Evolutionary conservation across 306 rosid genomes (phyloP), one percentile per base, ranked within the genome.

Genomic region (Lathyrus tuberosus): DNA sequence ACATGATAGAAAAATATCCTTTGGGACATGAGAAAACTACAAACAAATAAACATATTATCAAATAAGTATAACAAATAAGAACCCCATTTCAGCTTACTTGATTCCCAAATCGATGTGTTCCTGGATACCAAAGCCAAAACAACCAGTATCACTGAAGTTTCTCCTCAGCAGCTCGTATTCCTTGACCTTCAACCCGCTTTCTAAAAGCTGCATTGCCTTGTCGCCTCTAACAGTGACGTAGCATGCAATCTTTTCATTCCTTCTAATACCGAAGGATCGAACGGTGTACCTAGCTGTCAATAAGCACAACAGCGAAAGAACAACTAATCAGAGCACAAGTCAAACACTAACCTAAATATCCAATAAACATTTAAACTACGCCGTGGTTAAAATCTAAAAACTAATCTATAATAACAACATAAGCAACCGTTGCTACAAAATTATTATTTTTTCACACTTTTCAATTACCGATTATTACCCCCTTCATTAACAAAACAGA

Each of bases 71-170:
- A 8, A 13, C 28, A 60, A 47, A 37, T 37, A 62, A 37, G 11
- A 22, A 14, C 8, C 15, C 31, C 26, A 11, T 48, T 61, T 48
- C 16, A 58, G 40, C 92, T 84, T 80, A 89, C 96, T 87, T 88
- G 82, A 91, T 87, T 38, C 96, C 97, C 61, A 89, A 56, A 76
- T 91, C 96, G 44, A 89, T 91, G 70, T 89, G 97, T 83, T 89
- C 94, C 70, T 91, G 96, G 67, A 91, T 91, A 46, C 97, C 94
- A n/a, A 91, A 91, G 53, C 97, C 91, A 48, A 91, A 91, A 63
- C 97, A 91, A 0, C 94, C 91, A 17, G 87, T 91, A 18, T 91
- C 94, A 41, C 96, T 91, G 9, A 91, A 91, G 83, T 91, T 91
- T 73, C 91, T 85, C 42, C 94, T 56, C 24, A 91, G 79, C 62